Percentiles rank a stretch among this genome's conserved stretches.
These are phyloP conservation scores for Pythium aquatile DNA, from an alignment of 352 stramenopile species.

Conservation along the genomic window DNA sequence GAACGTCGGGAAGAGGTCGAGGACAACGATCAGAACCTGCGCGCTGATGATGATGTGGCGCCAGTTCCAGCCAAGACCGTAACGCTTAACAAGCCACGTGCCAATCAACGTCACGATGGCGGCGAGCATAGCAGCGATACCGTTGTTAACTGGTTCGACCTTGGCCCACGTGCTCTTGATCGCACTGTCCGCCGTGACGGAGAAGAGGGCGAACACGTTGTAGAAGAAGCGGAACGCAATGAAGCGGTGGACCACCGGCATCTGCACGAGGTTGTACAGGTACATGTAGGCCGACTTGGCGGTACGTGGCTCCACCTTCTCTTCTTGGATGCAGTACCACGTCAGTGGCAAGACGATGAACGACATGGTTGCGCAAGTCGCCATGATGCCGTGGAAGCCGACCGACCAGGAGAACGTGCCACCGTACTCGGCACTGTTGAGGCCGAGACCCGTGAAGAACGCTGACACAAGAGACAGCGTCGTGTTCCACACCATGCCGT, in stretches of 20 bases:
- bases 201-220: constrained; percentile 41
- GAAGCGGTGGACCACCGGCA: constrained; percentile 35
- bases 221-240: constrained; percentile 32
- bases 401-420: constrained; percentile 49
- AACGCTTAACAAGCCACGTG: constrained; percentile 40
- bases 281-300: constrained; percentile 24
- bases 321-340: constrained; percentile 58
- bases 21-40: neutral
- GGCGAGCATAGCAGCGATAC: constrained; percentile 44
- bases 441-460: constrained; percentile 50
- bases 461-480: constrained; percentile 33
- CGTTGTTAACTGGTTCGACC: constrained; percentile 61
- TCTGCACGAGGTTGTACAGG: constrained; percentile 56
- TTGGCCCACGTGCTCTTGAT: constrained; percentile 55
- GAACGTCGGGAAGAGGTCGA: constrained; percentile 26
- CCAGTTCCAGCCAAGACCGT: constrained; percentile 58
- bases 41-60: neutral
- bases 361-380: constrained; percentile 33
- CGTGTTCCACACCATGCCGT: constrained; percentile 14
- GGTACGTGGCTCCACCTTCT: constrained; percentile 23
- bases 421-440: constrained; percentile 58
- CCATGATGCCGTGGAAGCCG: constrained; percentile 51
- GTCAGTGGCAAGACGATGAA: constrained; percentile 36
- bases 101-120: constrained; percentile 38
- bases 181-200: constrained; percentile 41